Evolutionary conservation across 192 early-diverging fungal species (phyloP).

Genomic region (Podila minutissima): DNA sequence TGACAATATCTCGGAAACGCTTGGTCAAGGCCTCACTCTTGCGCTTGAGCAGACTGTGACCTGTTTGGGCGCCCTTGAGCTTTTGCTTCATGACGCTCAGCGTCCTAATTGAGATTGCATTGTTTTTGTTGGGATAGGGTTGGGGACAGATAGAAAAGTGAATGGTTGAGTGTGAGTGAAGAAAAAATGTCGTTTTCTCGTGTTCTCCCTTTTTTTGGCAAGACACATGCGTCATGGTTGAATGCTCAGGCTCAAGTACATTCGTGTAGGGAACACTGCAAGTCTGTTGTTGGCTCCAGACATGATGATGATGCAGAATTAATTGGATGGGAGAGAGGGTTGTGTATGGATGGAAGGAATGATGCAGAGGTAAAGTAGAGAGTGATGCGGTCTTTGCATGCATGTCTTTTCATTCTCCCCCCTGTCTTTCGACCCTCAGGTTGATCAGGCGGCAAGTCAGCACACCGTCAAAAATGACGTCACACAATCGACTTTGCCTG

Average conservation of each 20-base stretch:
- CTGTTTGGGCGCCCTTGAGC: conserved; percentile 97
- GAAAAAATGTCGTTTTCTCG: background rate
- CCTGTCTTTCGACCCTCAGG: no score
- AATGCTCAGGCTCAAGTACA: conserved; percentile 58
- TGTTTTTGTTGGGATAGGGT: background rate
- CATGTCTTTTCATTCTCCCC: no score
- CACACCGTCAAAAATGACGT: no score
- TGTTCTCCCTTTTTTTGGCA: background rate
- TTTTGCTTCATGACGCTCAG: conserved; percentile 95
- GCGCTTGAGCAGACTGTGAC: conserved; percentile 96
- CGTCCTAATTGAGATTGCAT: conserved; percentile 70
- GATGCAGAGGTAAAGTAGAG: no score
- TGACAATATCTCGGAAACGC: conserved; percentile 92
- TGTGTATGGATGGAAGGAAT: background rate
- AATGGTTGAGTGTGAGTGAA: background rate
- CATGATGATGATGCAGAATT: conserved; percentile 58
- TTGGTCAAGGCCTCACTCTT: conserved; percentile 97
- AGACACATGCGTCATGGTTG: conserved; percentile 8
- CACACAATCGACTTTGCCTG: no score
- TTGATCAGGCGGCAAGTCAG: no score
- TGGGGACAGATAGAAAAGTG: background rate
- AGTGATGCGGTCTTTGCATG: no score
- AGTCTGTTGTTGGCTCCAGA: conserved; percentile 74
- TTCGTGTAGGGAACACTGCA: conserved; percentile 96
- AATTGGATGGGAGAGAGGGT: background rate